Conservation (phyloP, 208 protist genomes). For the Angomonas deanei region DNA sequence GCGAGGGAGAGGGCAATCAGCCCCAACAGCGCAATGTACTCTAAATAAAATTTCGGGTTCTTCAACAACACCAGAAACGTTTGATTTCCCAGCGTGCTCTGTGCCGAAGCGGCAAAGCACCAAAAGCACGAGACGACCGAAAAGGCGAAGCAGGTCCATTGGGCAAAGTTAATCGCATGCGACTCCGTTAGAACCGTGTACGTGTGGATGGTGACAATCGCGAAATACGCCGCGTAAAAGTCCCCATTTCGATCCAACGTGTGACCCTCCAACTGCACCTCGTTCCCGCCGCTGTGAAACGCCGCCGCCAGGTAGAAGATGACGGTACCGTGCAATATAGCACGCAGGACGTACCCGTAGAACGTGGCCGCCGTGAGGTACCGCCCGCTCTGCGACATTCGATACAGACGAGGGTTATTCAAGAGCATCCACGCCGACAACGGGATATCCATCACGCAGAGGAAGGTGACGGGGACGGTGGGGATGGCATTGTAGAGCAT, state of each 20-base stretch:
- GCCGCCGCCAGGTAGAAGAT: slow-evolving; percentile 56
- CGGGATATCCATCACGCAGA: slow-evolving; percentile 81
- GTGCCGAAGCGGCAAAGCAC: slow-evolving; percentile 33
- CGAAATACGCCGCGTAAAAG: slow-evolving; percentile 74
- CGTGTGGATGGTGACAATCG: slow-evolving; percentile 76
- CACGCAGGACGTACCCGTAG: slow-evolving; percentile 66
- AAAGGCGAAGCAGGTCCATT: slow-evolving; percentile 59
- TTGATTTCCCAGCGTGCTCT: slow-evolving; percentile 22
- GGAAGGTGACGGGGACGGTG: slow-evolving; percentile 77
- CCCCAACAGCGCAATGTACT: slow-evolving; percentile 32
- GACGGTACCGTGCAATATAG: slow-evolving; percentile 63
- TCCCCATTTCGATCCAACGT: slow-evolving; percentile 57
- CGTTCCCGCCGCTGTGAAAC: slow-evolving; percentile 26
- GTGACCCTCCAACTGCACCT: slow-evolving; percentile 23
- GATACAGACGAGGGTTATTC: slow-evolving; percentile 60
- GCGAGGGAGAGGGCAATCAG: slow-evolving; percentile 36
- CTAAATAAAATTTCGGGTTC: slow-evolving; percentile 53
- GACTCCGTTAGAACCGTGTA: slow-evolving; percentile 81
- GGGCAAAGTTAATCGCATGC: slow-evolving; percentile 62
- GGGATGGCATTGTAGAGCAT: slow-evolving; percentile 85
- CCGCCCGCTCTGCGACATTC: slow-evolving; percentile 50
- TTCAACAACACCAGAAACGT: slow-evolving; percentile 47
- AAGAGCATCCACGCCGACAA: slow-evolving; percentile 52
- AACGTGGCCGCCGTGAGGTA: slow-evolving; percentile 75
- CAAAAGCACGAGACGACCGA: slow-evolving; percentile 61